Percentiles rank a stretch among this genome's conserved stretches.
phyloP scores from a whole-genome alignment of 2,329 filamentous ascomycete species.

The Penicillium sp. region DNA sequence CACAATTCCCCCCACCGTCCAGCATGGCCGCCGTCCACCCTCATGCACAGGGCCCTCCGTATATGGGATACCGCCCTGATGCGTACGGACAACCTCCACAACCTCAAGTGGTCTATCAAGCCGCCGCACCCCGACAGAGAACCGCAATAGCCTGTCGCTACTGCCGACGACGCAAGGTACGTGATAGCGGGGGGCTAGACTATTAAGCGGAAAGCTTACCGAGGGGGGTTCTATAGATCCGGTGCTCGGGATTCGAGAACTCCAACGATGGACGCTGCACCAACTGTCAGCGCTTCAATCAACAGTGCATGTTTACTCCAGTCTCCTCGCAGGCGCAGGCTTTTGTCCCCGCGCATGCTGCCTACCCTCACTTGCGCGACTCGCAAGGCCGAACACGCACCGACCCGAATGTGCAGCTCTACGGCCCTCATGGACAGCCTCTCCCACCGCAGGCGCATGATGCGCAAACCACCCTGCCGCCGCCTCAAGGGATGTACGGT shows the following conservation, averaged over 20 bases:
- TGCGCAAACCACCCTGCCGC: constrained; percentile 38
- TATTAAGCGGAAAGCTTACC: background rate
- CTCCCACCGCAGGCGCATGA: constrained; percentile 43
- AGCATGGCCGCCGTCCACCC: constrained; percentile 45
- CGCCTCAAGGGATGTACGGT: constrained; percentile 42
- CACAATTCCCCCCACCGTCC: constrained; percentile 38
- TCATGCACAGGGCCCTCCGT: constrained; percentile 40
- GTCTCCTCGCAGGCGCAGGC: constrained; percentile 72
- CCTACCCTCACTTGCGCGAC: constrained; percentile 56
- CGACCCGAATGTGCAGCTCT: constrained; percentile 43
- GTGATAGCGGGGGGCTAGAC: constrained; percentile 9
- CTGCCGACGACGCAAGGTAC: constrained; percentile 52
- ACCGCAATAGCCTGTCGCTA: constrained; percentile 54
- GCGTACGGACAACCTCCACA: constrained; percentile 39
- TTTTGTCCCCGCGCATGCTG: constrained; percentile 70
- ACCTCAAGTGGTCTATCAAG: constrained; percentile 42
- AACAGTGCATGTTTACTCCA: constrained; percentile 74
- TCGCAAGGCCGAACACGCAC: constrained; percentile 30
- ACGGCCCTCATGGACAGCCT: constrained; percentile 52
- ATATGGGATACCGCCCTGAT: constrained; percentile 44
- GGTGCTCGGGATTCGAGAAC: constrained; percentile 71
- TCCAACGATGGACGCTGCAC: constrained; percentile 70
- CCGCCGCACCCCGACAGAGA: constrained; percentile 49
- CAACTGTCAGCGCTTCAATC: constrained; percentile 71
- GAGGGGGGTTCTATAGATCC: constrained; percentile 55